Conservation (phyloP, 495 filamentous ascomycete species). For the Aspergillus sclerotioniger region DNA sequence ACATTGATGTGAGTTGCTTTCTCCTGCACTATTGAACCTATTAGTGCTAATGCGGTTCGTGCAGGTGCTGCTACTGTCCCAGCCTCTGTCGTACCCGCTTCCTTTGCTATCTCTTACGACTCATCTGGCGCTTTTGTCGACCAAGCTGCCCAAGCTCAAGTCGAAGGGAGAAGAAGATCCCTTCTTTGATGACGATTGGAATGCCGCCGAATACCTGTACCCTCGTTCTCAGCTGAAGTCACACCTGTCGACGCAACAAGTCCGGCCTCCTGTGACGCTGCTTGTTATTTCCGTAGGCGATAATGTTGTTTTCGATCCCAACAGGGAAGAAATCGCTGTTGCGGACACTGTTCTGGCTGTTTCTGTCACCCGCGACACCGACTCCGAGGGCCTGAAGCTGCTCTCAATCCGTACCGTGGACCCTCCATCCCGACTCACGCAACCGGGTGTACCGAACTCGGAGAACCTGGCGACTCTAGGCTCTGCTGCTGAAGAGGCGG, state of each 20-base stretch:
- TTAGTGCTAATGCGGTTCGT: conserved; percentile 10
- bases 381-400: conserved; percentile 41
- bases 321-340: conserved; percentile 84
- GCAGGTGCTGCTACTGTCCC: conserved; percentile 90
- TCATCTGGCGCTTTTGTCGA: conserved; percentile 89
- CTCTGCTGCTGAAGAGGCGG: conserved; percentile 28
- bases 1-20: conserved; percentile 74
- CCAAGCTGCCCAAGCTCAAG: conserved; percentile 77
- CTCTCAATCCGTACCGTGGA: conserved; percentile 68
- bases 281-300: conserved; percentile 82
- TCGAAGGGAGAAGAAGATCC: conserved; percentile 91
- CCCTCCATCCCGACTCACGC: conserved; percentile 67
- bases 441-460: conserved; percentile 66
- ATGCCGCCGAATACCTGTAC: conserved; percentile 73
- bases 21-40: neutral
- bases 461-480: conserved; percentile 62
- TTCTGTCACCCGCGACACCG: conserved; percentile 52
- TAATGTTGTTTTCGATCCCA: conserved; percentile 93
- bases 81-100: conserved; percentile 85
- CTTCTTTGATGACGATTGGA: conserved; percentile 98
- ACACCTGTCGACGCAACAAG: conserved; percentile 23
- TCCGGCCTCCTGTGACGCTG: conserved; percentile 77
- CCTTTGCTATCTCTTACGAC: conserved; percentile 90
- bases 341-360: conserved; percentile 85
- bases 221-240: conserved; percentile 39